Conservation (phyloP, 148 eudicot genomes). For the Amaranthus hypochondriacus region DNA sequence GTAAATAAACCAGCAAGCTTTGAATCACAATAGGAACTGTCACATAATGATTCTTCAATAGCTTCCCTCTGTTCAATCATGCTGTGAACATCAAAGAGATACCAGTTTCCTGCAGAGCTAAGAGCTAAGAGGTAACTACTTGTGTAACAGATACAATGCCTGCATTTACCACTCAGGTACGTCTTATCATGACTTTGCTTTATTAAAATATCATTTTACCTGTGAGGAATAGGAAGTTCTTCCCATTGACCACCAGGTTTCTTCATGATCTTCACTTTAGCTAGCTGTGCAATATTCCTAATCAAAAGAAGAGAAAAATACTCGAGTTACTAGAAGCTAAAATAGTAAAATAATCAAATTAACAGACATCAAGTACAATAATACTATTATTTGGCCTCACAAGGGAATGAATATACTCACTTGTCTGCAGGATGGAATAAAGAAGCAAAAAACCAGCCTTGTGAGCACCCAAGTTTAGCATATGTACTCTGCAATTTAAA, state of each 20-base stretch:
- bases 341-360: not conserved
- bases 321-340: not conserved
- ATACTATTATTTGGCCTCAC: not conserved
- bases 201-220: conserved; percentile 31
- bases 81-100: not conserved
- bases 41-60: not conserved
- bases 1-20: not conserved
- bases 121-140: not conserved
- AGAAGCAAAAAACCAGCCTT: conserved; percentile 86
- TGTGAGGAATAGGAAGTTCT: conserved; percentile 59
- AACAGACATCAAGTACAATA: not conserved
- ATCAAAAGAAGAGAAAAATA: not conserved
- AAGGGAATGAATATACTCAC: conserved; percentile 40
- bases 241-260: conserved; percentile 58
- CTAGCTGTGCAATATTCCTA: conserved; percentile 83
- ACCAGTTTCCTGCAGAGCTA: too few relatives aligned
- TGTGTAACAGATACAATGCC: not conserved
- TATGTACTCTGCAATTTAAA: conserved; percentile 54
- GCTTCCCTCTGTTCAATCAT: not conserved
- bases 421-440: conserved; percentile 63
- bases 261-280: conserved; percentile 70
- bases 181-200: not conserved
- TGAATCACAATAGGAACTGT: not conserved
- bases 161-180: not conserved
- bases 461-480: conserved; percentile 77